These are phyloP conservation scores for Amniculicola lignicola DNA, from an alignment of 495 filamentous ascomycete species.

Conservation along the genomic window DNA sequence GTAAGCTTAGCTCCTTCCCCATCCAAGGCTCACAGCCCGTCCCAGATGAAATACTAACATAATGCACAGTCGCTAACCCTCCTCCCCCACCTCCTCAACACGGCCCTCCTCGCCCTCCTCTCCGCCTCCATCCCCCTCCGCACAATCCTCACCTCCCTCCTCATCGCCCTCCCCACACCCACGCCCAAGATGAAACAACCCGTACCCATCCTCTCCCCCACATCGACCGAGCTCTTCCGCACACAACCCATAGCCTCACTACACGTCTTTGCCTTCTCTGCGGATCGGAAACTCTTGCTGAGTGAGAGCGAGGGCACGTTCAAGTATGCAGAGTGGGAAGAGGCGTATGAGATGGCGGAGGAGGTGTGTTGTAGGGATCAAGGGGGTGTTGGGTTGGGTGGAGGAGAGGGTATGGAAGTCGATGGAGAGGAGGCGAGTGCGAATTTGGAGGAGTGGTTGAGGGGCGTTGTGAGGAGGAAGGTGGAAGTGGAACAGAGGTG, in stretches of 20 bases:
- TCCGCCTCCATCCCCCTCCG: constrained; percentile 73
- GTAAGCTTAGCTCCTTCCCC: neutral
- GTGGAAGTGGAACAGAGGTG: constrained; percentile 57
- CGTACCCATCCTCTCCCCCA: constrained; percentile 53
- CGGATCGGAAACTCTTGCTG: constrained; percentile 68
- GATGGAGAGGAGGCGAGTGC: constrained; percentile 38
- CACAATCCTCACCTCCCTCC: constrained; percentile 62
- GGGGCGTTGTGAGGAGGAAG: constrained; percentile 61
- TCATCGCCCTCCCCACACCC: constrained; percentile 56
- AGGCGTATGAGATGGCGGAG: constrained; percentile 61
- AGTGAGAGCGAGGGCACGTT: constrained; percentile 81
- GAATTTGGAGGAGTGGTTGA: constrained; percentile 57
- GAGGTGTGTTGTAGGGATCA: constrained; percentile 55
- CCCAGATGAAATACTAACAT: neutral
- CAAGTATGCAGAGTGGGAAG: constrained; percentile 71
- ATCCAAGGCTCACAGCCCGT: no score
- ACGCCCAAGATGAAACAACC: no score
- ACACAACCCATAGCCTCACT: constrained; percentile 55
- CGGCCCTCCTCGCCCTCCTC: constrained; percentile 67
- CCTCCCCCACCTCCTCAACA: constrained; percentile 72
- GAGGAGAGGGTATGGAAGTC: constrained; percentile 45
- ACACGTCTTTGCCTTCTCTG: constrained; percentile 76
- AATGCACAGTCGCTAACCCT: constrained; percentile 62
- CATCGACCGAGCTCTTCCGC: constrained; percentile 49
- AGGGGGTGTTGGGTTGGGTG: constrained; percentile 46